Conservation (phyloP, 331 rosid species). For the Stylosanthes scabra region DNA sequence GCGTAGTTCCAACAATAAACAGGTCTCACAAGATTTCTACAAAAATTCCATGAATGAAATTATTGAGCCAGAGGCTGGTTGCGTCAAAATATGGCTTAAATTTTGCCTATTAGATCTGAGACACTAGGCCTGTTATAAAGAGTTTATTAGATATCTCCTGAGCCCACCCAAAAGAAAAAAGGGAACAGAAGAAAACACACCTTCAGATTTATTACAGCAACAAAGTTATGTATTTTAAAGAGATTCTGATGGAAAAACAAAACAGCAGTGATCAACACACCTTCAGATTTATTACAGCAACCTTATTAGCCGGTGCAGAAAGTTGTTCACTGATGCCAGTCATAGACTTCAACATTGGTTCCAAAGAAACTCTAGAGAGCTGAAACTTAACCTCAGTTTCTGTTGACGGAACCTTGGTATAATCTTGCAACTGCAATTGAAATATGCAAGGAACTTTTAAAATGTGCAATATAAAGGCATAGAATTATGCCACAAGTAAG, state of each 20-base stretch:
- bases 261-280: slow-evolving; percentile 41
- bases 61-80: slow-evolving; percentile 12
- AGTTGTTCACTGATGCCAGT: slow-evolving; percentile 88
- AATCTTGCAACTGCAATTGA: slow-evolving; percentile 84
- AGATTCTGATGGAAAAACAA: neutral
- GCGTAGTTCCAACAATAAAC: slow-evolving; percentile 7
- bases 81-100: slow-evolving; percentile 29
- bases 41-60: slow-evolving; percentile 1
- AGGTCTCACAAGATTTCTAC: slow-evolving; percentile 29
- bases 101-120: slow-evolving; percentile 23
- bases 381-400: slow-evolving; percentile 96
- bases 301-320: slow-evolving; percentile 85
- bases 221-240: slow-evolving; percentile 11
- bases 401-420: slow-evolving; percentile 67
- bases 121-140: slow-evolving; percentile 23
- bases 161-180: neutral
- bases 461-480: slow-evolving; percentile 19
- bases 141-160: neutral
- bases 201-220: neutral
- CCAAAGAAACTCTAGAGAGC: slow-evolving; percentile 81
- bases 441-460: slow-evolving; percentile 33
- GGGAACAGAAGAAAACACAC: neutral
- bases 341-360: slow-evolving; percentile 95
- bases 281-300: slow-evolving; percentile 91
- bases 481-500: neutral